A percentile compares a stretch with the other conserved stretches of the same genome.
Evolutionary conservation across 371 early-diverging fungal genomes (phyloP).

Genomic region (Batkoa obscura): DNA sequence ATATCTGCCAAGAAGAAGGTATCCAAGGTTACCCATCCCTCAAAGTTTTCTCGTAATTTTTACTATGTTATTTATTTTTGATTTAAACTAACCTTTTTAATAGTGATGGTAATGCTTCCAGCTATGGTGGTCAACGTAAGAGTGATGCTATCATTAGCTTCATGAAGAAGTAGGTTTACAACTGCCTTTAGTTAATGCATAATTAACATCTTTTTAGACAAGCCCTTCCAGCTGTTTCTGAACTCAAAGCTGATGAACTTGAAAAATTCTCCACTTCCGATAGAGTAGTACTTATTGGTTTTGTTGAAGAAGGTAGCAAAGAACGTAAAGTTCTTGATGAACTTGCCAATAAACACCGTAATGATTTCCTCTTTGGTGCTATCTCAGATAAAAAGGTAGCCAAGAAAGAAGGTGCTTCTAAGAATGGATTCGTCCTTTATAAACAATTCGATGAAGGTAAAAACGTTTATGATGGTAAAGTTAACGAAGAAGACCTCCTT

Average conservation of each 20-base stretch:
- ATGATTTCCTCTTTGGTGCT: constrained; percentile 63
- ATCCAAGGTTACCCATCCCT: constrained; percentile 87
- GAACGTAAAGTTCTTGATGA: constrained; percentile 36
- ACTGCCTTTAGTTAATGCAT: neutral
- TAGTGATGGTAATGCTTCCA: constrained; percentile 33
- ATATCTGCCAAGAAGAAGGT: constrained; percentile 56
- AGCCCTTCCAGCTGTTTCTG: constrained; percentile 54
- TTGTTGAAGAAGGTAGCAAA: constrained; percentile 29
- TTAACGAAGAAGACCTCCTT: constrained; percentile 27
- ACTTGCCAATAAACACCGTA: constrained; percentile 56
- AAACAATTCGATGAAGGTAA: constrained; percentile 81
- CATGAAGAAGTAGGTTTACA: constrained; percentile 61
- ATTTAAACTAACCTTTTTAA: too few species aligned
- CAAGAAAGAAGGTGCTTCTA: constrained; percentile 21
- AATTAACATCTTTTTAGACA: constrained; percentile 22
- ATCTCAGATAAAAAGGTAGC: constrained; percentile 23
- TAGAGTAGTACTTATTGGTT: constrained; percentile 74
- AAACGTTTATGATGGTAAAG: constrained; percentile 30
- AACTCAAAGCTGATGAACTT: constrained; percentile 38
- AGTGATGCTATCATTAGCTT: constrained; percentile 62
- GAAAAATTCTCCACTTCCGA: constrained; percentile 54
- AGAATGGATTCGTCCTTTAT: constrained; percentile 57
- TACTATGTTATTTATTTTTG: constrained; percentile 6
- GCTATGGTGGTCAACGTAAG: constrained; percentile 71
- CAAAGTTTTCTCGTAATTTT: constrained; percentile 44